phyloP scores from a whole-genome alignment of 2,329 filamentous ascomycete species.

The Ophidiomyces ophidiicola region DNA sequence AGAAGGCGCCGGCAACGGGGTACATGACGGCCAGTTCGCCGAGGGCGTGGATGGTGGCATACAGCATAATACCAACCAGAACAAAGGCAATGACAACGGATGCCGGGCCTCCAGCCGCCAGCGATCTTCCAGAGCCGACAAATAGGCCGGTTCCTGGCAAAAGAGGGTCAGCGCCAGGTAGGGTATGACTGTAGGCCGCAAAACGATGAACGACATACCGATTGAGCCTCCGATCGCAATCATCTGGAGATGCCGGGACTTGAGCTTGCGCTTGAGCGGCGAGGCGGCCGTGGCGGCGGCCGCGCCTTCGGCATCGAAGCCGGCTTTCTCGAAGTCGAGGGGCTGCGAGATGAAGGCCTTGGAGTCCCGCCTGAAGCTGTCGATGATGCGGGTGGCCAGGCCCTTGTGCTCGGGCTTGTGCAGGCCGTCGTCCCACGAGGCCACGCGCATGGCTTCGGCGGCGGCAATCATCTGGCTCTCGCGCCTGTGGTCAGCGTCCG shows the following conservation, averaged over 20 bases:
- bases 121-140: constrained; percentile 63
- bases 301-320: constrained; percentile 21
- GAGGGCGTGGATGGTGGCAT: constrained; percentile 80
- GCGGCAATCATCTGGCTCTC: constrained; percentile 8
- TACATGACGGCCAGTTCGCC: constrained; percentile 86
- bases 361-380: constrained; percentile 23
- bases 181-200: not conserved
- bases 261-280: constrained; percentile 20
- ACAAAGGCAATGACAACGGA: constrained; percentile 65
- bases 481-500: constrained; percentile 1
- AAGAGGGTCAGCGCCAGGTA: not conserved
- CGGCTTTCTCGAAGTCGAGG: constrained; percentile 9
- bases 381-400: constrained; percentile 16
- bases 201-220: constrained; percentile 8
- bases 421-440: constrained; percentile 7
- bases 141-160: constrained; percentile 61
- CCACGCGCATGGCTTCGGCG: constrained; percentile 8
- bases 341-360: constrained; percentile 18
- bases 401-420: constrained; percentile 5
- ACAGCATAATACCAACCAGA: constrained; percentile 76
- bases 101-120: constrained; percentile 63
- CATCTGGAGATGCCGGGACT: constrained; percentile 21
- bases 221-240: constrained; percentile 18
- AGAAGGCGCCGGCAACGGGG: constrained; percentile 84
- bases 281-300: constrained; percentile 20